Percentiles rank a stretch among this genome's conserved stretches.
phyloP scores from a whole-genome alignment of 768 basidiomycete genomes.

The Kwoniella heveanensis region DNA sequence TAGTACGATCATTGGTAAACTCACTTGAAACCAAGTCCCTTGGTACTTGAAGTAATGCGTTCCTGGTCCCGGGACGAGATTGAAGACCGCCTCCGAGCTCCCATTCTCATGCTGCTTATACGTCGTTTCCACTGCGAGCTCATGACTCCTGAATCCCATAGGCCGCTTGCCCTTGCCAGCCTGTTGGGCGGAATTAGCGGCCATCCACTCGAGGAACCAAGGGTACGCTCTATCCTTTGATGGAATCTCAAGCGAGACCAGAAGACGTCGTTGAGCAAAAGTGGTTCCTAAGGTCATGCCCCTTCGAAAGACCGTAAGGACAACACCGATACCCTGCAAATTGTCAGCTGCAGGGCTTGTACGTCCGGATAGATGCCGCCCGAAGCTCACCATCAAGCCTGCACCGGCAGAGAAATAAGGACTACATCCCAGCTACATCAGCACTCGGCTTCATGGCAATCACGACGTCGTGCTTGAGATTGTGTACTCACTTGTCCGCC shows the following conservation, averaged over 20 bases:
- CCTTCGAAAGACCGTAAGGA: conserved; percentile 72
- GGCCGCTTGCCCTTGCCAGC: conserved; percentile 29
- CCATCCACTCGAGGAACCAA: conserved; percentile 98
- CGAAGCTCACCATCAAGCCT: conserved; percentile 79
- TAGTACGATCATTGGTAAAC: too few relatives aligned
- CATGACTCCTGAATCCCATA: conserved; percentile 74
- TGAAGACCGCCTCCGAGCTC: conserved; percentile 83
- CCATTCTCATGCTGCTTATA: conserved; percentile 88
- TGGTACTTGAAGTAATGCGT: conserved; percentile 87
- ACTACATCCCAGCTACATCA: conserved; percentile 58
- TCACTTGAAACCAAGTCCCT: conserved; percentile 94
- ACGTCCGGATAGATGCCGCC: too few relatives aligned
- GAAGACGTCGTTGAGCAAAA: conserved; percentile 80
- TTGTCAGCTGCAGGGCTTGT: too few relatives aligned
- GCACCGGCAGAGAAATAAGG: conserved; percentile 98
- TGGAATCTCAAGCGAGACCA: conserved; percentile 92
- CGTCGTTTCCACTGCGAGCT: conserved; percentile 89
- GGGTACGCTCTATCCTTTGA: conserved; percentile 93
- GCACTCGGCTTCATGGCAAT: neutral
- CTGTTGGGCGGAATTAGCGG: conserved; percentile 63
- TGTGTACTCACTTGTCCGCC: conserved; percentile 48
- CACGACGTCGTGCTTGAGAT: neutral
- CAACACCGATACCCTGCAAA: conserved; percentile 82
- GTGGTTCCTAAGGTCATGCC: conserved; percentile 69
- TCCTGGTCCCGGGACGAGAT: conserved; percentile 92